Percentiles rank a stretch among this genome's conserved stretches.
Evolutionary conservation across 805 yeast genomes (phyloP).

Genomic region (Ogataea paradorogensis): DNA sequence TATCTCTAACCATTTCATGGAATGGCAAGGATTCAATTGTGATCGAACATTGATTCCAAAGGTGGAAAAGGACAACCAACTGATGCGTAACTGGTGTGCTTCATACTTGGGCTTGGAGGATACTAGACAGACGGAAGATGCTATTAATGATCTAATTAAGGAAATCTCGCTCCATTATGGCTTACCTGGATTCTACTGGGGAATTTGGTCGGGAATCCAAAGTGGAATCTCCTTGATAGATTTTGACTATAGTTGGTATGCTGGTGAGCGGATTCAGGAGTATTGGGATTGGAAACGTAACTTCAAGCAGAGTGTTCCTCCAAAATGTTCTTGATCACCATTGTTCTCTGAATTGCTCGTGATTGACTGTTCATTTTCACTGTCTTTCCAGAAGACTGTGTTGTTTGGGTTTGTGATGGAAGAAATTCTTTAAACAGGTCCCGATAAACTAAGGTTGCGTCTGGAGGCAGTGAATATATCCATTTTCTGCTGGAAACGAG

Average conservation of each 20-base stretch:
- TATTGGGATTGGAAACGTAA: slow-evolving; percentile 64
- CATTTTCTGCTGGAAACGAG: slow-evolving; percentile 57
- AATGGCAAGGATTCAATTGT: slow-evolving; percentile 83
- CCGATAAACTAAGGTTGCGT: slow-evolving; percentile 39
- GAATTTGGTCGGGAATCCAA: slow-evolving; percentile 79
- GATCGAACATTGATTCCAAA: slow-evolving; percentile 56
- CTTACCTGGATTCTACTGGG: slow-evolving; percentile 83
- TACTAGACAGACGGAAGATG: slow-evolving; percentile 15
- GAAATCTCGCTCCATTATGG: slow-evolving; percentile 68
- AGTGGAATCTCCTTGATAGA: slow-evolving; percentile 66
- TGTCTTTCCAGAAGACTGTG: slow-evolving; percentile 2
- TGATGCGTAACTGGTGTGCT: slow-evolving; percentile 55
- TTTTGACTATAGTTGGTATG: slow-evolving; percentile 64
- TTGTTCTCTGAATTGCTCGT: slow-evolving; percentile 15
- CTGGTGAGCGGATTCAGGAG: slow-evolving; percentile 57
- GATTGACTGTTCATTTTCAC: slow-evolving; percentile 14
- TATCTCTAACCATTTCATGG: slow-evolving; percentile 71
- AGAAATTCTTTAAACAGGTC: slow-evolving; percentile 13
- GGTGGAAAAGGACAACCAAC: slow-evolving; percentile 42
- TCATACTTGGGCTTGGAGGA: slow-evolving; percentile 45
- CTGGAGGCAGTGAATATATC: slow-evolving; percentile 55
- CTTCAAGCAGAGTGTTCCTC: slow-evolving; percentile 17
- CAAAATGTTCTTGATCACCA: slow-evolving; percentile 20
- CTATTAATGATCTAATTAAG: slow-evolving; percentile 43
- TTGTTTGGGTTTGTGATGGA: slow-evolving; percentile 1